Base-by-base conservation (phyloP, 768 basidiomycete species). In the Boletus eberwhitei region DNA sequence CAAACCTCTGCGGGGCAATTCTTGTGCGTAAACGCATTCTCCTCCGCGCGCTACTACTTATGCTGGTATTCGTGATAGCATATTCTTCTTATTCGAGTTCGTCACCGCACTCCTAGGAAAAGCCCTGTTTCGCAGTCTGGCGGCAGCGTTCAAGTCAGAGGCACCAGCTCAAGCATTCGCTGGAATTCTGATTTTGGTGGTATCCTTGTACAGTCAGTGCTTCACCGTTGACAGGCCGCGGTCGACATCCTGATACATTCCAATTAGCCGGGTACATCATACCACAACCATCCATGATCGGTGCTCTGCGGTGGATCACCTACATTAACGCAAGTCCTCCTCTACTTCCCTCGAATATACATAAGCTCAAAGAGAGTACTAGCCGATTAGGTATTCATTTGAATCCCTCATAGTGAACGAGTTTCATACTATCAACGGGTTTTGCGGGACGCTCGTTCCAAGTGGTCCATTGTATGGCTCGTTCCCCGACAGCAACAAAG, bases 331-430 rank as follows among this genome's bases (percentile, higher is more conserved):
- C 80, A 56, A 57, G 76, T 59, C 0, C 4, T 59, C 0, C 4
- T 32, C 8, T 26, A 2, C 62, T 55, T 85, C 84, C 78, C 0
- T 47, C 9, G 8, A 5, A 17, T 35, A 17, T 11, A 14, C 34
- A 14, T 35, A 2, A 9, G 9, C 59, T 64, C 4, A 58, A 22
- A 34, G 4, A 32, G 5, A 21, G 1, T 19, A 14, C 8, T 41
- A 67, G 64, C 92, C 79, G 74, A 2, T 93, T 84, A 64, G 86
- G 81, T 65, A 65, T 34, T 55, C 65, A 0, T 93, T 94, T 66
- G 88, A 92, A 56, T 76, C 79, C 0, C 68, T 93, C 39, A 76
- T 95, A 66, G 76, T 81, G 21, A 95, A 93, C 70, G 91, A 96
- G 68, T 93, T 94, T 72, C 83, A 80, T 59, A 85, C 81, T 0